Evolutionary conservation across 805 yeast genomes (phyloP).

Genomic region (Candida insectorum): DNA sequence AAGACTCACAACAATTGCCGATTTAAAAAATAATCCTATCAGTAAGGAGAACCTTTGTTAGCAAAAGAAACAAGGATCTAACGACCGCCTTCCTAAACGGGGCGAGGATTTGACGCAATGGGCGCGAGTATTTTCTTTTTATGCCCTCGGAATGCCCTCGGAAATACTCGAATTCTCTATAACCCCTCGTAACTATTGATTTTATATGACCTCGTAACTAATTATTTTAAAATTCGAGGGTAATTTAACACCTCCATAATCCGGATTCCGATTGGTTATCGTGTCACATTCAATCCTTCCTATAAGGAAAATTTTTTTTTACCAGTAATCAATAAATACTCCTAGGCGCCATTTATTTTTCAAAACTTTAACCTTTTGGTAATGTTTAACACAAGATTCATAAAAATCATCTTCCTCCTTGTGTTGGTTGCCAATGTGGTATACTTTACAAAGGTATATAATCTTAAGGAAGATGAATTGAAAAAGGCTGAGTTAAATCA

Average conservation of each 20-base stretch:
- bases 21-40: no score
- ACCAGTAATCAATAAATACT: neutral
- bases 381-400: constrained; percentile 14
- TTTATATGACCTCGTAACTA: no score
- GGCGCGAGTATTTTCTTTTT: no score
- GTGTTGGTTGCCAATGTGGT: constrained; percentile 18
- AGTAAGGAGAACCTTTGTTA: no score
- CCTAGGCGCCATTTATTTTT: neutral
- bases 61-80: no score
- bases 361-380: no score
- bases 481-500: constrained; percentile 14
- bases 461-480: constrained; percentile 15
- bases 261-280: neutral
- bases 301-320: neutral
- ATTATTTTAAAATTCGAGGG: no score
- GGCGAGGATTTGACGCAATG: neutral
- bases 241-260: no score
- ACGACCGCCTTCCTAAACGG: neutral
- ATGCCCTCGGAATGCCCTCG: no score
- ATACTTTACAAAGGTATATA: constrained; percentile 18
- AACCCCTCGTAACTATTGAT: no score
- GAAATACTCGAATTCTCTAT: no score
- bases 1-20: no score
- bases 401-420: constrained; percentile 17
- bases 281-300: constrained; percentile 1